Base-by-base conservation (phyloP, 228 moss, liverwort and hornwort genomes). In the Sphagnum magellanicum region DNA sequence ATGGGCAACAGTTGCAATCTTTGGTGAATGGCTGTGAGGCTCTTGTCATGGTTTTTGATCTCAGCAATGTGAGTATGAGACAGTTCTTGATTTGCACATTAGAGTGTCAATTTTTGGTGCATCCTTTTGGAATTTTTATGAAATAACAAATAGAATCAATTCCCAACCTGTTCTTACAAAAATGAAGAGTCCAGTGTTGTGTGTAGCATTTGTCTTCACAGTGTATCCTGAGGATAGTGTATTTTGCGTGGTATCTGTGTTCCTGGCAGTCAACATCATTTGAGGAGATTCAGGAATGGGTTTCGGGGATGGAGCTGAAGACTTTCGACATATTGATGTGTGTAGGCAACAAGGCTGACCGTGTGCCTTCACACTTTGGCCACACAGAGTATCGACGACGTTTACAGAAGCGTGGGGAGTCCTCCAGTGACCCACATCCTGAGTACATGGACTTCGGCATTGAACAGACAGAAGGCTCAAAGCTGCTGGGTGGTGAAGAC, bases 291-390 rank as follows among this genome's bases (percentile, higher is more conserved):
- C 92, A 89, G 79, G 78, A 87, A 74, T 98, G 94, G 94, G 83
- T 87, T 50, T 69, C 70, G 51, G 74, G 74, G 74, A 73, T 81
- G 67, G 84, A 92, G 57, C 73, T 94, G 60, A 76, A 80, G 66
- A 70, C 68, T 52, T 88, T 86, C 63, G 94, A 98, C 75, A 88
- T 94, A 51, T 72, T 87, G 68, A 73, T 98, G 53, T 98, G 97
- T 75, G 79, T 98, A 64, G 98, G 98, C 61, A 98, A 94, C 70
- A 98, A 94, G 80, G 98, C 98, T 60, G 94, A 98, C 76, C 84
- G 84, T 63, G 76, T 92, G 59, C 91, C 92, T 53, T 89, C 87
- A 62, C 94, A 98, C 78, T 98, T 92, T 71, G 94, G 86, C 6
- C 98, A 98, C 62, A 63, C 78, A 47, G 94, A 98, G 49, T 98